phyloP scores from a whole-genome alignment of 805 yeast genomes.

The Starmerella scarabaei region DNA sequence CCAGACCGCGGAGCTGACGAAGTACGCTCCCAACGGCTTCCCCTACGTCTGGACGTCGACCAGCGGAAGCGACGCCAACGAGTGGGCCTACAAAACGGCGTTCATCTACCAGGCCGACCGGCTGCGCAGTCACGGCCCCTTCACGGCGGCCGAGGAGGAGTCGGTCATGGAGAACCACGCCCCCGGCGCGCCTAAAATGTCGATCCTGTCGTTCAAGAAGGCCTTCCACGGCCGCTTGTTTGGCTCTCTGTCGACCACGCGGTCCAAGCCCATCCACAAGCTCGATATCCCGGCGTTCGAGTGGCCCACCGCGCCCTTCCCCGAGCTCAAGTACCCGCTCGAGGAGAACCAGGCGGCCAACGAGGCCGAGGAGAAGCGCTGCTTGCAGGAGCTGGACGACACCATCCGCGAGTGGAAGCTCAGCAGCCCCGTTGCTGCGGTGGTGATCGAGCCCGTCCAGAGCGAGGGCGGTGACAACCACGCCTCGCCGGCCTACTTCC shows the following conservation, averaged over 20 bases:
- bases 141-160: slow-evolving; percentile 53
- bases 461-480: slow-evolving; percentile 90
- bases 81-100: slow-evolving; percentile 79
- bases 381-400: slow-evolving; percentile 63
- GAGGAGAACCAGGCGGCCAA: slow-evolving; percentile 52
- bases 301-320: slow-evolving; percentile 96
- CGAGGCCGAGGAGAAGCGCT: slow-evolving; percentile 65
- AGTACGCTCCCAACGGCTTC: slow-evolving; percentile 70
- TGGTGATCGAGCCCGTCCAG: slow-evolving; percentile 82
- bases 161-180: slow-evolving; percentile 68
- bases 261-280: slow-evolving; percentile 92
- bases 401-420: slow-evolving; percentile 51
- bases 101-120: slow-evolving; percentile 64
- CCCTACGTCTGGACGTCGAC: slow-evolving; percentile 64
- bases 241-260: slow-evolving; percentile 81
- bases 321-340: slow-evolving; percentile 72
- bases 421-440: slow-evolving; percentile 68
- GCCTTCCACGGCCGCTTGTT: slow-evolving; percentile 94
- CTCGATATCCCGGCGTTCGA: slow-evolving; percentile 76
- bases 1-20: slow-evolving; percentile 45
- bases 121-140: slow-evolving; percentile 53
- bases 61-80: slow-evolving; percentile 82
- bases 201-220: slow-evolving; percentile 71
- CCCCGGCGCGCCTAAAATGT: slow-evolving; percentile 82
- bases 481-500: slow-evolving; percentile 66